Evolutionary conservation across 2,329 filamentous ascomycete genomes (phyloP), one percentile per base, ranked within the genome.

Genomic region (Neurospora sp.): DNA sequence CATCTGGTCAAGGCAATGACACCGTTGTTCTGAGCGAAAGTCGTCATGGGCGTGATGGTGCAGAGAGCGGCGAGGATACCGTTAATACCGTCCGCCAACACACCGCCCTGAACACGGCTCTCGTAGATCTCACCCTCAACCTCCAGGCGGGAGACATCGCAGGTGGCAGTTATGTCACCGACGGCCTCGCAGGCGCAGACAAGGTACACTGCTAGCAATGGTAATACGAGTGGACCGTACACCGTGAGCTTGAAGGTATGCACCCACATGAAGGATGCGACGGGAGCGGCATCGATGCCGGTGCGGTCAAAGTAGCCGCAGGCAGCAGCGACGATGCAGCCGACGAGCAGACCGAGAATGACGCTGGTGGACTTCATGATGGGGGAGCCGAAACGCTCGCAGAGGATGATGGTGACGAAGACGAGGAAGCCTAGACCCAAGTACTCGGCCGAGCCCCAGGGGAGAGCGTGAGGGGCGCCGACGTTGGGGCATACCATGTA

Each of bases 291-390:
- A 74, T 91, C 86, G 77, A 96, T 93, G 37, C 87, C 84, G n/a
- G 83, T 84, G n/a, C 83, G 82, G 76, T 91, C 90, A 76, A 94
- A 95, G 80, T 95, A 96, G 38, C 91, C 92, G 68, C 86, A 89
- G 1, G 91, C 92, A 0, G 85, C 92, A 11, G 91, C 91, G 71
- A 96, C 91, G 75, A 93, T 90, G 79, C 92, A 94, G 66, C 92
- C 92, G 1, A 90, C 77, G 3, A 93, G 84, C 5, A 94, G 83
- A 15, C 92, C 92, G 69, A 93, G 83, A 57, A 94, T 87, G 39
- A 95, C 91, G 38, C 89, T 89, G 8, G 88, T 91, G 2, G 89
- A 92, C 77, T 94, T 94, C 91, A 96, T 94, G 73, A 96, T 91
- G 0, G 92, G 92, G 0, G 91, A 86, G 1, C 92, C 92, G 74